These are phyloP conservation scores for Casuarina cunninghamiana DNA, from an alignment of 306 rosid species.

Conservation along the genomic window DNA sequence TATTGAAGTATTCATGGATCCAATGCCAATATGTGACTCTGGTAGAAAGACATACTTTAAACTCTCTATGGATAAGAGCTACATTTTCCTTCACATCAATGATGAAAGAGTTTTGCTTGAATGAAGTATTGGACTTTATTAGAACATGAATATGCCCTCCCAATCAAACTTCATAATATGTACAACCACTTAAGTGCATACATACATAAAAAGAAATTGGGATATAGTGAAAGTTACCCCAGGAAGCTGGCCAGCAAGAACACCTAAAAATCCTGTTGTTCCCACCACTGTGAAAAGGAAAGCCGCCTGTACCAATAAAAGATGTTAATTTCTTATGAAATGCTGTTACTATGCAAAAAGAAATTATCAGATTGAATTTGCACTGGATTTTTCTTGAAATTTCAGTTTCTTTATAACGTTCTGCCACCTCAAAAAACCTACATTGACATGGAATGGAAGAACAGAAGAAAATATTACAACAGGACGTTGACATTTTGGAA, in stretches of 20 bases:
- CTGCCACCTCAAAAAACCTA: not conserved
- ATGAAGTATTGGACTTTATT: not conserved
- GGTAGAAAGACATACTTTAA: slow-evolving; percentile 4
- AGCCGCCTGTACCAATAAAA: slow-evolving; percentile 72
- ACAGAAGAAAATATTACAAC: not conserved
- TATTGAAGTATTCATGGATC: not conserved
- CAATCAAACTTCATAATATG: slow-evolving; percentile 12
- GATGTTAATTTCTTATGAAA: slow-evolving; percentile 25
- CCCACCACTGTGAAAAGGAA: slow-evolving; percentile 98
- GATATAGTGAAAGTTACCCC: slow-evolving; percentile 62
- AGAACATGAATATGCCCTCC: not conserved
- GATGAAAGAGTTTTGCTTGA: not conserved
- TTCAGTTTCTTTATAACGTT: not conserved
- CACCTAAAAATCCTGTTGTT: slow-evolving; percentile 74
- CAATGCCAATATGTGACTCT: not conserved
- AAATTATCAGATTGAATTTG: not conserved
- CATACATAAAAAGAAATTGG: slow-evolving; percentile 24
- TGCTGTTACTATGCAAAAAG: not conserved
- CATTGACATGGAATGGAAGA: not conserved
- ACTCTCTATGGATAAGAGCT: not conserved
- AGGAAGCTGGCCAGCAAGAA: slow-evolving; percentile 93
- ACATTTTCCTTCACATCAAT: not conserved
- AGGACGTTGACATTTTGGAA: not conserved
- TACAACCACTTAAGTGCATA: not conserved
- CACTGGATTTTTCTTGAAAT: not conserved